A percentile compares a stretch with the other conserved stretches of the same genome.
phyloP scores from a whole-genome alignment of 2,329 filamentous ascomycete species.

The Xylaria sp. region DNA sequence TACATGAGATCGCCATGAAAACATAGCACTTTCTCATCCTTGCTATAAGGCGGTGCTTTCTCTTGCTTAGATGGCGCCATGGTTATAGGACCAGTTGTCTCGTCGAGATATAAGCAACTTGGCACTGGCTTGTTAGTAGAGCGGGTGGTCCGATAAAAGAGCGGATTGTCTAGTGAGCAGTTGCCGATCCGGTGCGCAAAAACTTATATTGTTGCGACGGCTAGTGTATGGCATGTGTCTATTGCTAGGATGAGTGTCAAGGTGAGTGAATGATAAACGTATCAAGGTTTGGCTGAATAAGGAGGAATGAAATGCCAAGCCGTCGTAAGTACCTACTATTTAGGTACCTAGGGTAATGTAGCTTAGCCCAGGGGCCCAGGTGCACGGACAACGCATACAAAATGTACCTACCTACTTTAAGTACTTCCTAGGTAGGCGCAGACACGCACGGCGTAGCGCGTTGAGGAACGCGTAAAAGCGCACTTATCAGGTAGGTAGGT shows the following conservation, averaged over 20 bases:
- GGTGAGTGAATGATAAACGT: background rate
- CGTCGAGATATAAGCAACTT: background rate
- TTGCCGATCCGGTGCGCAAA: background rate
- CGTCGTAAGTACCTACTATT: background rate
- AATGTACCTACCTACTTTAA: background rate
- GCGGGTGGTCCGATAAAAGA: background rate
- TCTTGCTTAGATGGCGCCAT: constrained; percentile 58
- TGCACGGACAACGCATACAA: constrained; percentile 20
- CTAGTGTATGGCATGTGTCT: background rate
- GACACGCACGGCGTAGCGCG: too few relatives aligned
- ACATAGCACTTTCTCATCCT: constrained; percentile 95
- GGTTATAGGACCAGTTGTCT: constrained; percentile 1
- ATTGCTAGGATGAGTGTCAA: constrained; percentile 5
- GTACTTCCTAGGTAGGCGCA: background rate
- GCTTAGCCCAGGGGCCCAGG: background rate
- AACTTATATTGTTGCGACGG: background rate
- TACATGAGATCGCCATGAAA: constrained; percentile 98
- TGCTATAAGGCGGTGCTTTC: constrained; percentile 63
- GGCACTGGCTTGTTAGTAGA: background rate
- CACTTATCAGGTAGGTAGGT: background rate
- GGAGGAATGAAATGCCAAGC: constrained; percentile 18
- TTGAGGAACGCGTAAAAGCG: too few relatives aligned
- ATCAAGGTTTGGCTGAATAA: constrained; percentile 18
- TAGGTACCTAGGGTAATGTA: too few relatives aligned
- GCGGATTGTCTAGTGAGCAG: background rate